Base-by-base conservation (phyloP, 441 rosid species). In the Corymbia calophylla region DNA sequence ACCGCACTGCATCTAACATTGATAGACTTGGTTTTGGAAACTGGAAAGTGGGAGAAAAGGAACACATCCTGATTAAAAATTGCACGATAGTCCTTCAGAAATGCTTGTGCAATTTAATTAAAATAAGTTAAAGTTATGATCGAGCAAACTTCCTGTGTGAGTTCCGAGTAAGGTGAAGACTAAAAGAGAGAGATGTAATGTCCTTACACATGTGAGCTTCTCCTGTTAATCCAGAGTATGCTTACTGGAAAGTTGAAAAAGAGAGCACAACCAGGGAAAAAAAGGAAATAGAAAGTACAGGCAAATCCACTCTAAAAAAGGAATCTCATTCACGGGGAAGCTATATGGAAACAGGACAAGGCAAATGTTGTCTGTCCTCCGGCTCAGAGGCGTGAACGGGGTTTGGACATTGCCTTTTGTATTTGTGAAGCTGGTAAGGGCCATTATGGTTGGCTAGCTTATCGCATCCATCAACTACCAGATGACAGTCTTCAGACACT, bases 261-360 rank as follows among this genome's bases (percentile, higher is more conserved):
- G 1, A 32, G 12, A 66, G 77, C 44, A 66, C 12, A 31, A 66
- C 77, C 44, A 8, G 4, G 7, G 44, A 8, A 66, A 31, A 66
- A 8, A 66, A 2, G 44, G 77, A 68, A 68, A 70, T 1, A 35
- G 14, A 70, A 70, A 70, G 81, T 35, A 70, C 81, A 35, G 1
- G 81, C 81, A 19, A 70, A 70, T 7, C 10, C 19, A 2, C 19
- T 7, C 35, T 64, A 4, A 15, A 7, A 64, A 64, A n/a, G 73
- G 0, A 64, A 64, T 64, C 73, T 64, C 9, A 64, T n/a, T 64
- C 73, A 7, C 15, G 0, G 0, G 31, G 66, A 60, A 27, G 0
- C 31, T 60, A 12, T 2, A 60, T 0, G 31, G 8, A 60, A 11
- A 60, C 0, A 1, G 81, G 81, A 0, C 8, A 32, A 19, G 81